Base-by-base conservation (phyloP, 1,284 basidiomycete species). In the Pseudomicrostroma phylloplanum region DNA sequence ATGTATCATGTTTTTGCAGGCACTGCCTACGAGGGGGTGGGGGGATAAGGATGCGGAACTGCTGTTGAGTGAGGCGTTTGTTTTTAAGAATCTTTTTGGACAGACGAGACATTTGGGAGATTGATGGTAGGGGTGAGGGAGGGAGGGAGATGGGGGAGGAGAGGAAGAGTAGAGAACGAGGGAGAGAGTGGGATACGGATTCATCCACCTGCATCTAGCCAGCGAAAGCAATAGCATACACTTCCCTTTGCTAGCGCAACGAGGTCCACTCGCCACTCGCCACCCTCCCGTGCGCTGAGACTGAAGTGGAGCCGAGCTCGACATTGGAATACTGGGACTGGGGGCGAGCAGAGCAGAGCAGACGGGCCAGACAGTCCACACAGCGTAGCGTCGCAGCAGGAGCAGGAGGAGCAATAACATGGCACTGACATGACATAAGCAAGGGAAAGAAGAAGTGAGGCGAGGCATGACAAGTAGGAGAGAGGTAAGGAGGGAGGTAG, bases 1-100 rank as follows among this genome's bases (percentile, higher is more conserved):
- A 57, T 96, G 97, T 80, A 98, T 98, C 80, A 97, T 98, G 89
- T 98, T 96, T 82, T 84, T 98, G 2, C 94, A 98, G 81, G 91
- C 90, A 2, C 84, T 96, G 4, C 94, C 96, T 9, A 98, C 94
- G 1, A 90, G 94, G 74, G 85, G 86, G 58, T 98, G 96, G 94
- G 87, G 86, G 6, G 94, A 98, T 80, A 88, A 92, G 74, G 92
- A 98, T 78, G 89, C 96, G 54, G 92, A 96, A 78, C 85, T 97
- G 80, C 85, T 98, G 17, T 85, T 98, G 53, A 91, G 90, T 73
- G 91, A 97, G 80, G 94, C 96, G 8, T 98, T 96, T 76, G 90
- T 97, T 58, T 54, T 54, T 26, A 54, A 54, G 51, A 54, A 54
- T 26, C 21, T 54, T 6, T 54, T 54, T 54, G 51, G 21, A 25